Base-by-base conservation (phyloP, 2,329 filamentous ascomycete genomes). In the Emmonsia crescens region DNA sequence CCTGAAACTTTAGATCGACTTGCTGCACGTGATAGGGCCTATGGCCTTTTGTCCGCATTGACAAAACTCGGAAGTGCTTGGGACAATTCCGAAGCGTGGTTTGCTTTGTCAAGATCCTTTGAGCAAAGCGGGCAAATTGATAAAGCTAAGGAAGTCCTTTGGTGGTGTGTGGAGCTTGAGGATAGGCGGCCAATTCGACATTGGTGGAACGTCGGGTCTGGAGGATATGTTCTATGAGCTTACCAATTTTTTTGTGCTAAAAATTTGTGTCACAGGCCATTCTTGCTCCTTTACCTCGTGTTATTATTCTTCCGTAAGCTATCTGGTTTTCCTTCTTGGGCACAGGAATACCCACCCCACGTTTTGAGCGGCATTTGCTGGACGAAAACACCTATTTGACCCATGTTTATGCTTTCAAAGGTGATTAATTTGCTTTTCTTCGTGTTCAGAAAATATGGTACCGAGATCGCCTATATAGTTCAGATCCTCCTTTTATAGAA, bases 161-260 rank as follows among this genome's bases (percentile, higher is more conserved):
- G 94, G 94, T 97, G 93, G 91, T 96, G 92, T 68, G 89, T 99
- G 14, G 91, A 96, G 75, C 80, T 99, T 36, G 94, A 97, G 72
- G 93, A 99, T 72, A 85, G 85, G 8, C 85, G 84, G 66, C 90
- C 88, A 0, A 83, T 96, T 56, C 84, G 94, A 62, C 82, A 84
- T 62, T 97, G 93, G 94, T 82, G 80, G 36, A 86, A 83, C 66
- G 81, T 91, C 33, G 86, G 83, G 3, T 80, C 80, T 57, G 85
- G 85, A 24, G 82, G 87, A 24, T 89, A 89, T 74, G 83, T 89
- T 55, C 75, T 86, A 65, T 85, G 67, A 74, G 24, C 46, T 29
- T 29, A 24, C 29, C 12, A 16, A 61, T 63, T 64, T 57, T 69
- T 69, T 66, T 24, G 24, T 40, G n/a, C n/a, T 36, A n/a, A 21